Evolutionary conservation across 306 rosid species (phyloP), one percentile per base, ranked within the genome.

Genomic region (Cicer pinnatifidum): DNA sequence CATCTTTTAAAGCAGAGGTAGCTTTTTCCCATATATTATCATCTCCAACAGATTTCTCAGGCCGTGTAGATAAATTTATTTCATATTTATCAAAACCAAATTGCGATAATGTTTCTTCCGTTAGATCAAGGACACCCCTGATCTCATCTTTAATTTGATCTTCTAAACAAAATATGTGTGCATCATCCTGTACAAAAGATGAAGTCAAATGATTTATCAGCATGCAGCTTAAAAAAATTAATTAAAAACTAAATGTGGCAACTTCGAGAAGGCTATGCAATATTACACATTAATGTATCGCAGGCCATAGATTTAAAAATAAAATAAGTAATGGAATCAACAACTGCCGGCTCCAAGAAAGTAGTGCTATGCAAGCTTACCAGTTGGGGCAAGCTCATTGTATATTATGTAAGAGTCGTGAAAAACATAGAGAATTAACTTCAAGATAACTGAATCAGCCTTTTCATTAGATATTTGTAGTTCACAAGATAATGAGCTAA

Each of bases 131-230:
- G 64, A 94, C 97, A 66, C 96, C 99, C 83, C 91, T 87, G 69
- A 94, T 94, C 87, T 91, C 97, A 78, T 94, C 92, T 82, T 88
- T 90, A 65, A 94, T 91, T 81, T 94, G 99, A 77, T 94, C 84
- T 6, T 88, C 94, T 84, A 94, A 84, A 86, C 97, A 94, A 80
- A 94, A 94, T 80, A 91, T 91, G 83, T 94, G 99, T 16, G 97
- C 99, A 73, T 94, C 99, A 76, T 94, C 99, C 99, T 94, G 93
- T 80, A 78, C 79, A 83, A 80, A 47, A 69, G 53, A 73, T 54
- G 17, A 74, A 66, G 67, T 85, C 69, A 83, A 77, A 78, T 37
- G n/a, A 65, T 56, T 9, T 20, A 43, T 43, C 46, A 64, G 59
- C 20, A 61, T 17, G 52, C 66, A 44, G 71, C 74, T 50, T 28